Evolutionary conservation across 257 asterid species (phyloP).

Genomic region (Knoxia roxburghii): DNA sequence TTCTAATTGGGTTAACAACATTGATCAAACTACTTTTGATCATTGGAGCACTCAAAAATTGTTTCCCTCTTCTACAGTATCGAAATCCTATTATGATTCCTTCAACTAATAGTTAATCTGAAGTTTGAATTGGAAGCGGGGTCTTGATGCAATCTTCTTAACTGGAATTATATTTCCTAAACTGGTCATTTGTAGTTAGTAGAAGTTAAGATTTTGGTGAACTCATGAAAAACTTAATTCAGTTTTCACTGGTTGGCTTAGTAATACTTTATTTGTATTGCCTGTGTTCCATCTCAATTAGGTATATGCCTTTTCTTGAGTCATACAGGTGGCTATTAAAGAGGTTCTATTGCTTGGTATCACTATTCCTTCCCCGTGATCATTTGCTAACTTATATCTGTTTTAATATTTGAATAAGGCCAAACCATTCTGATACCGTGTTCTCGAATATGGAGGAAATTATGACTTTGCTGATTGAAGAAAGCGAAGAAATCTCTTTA

Average conservation of each 20-base stretch:
- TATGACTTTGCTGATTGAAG: conserved; percentile 32
- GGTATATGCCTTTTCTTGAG: not conserved
- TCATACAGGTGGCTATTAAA: not conserved
- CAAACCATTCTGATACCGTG: conserved; percentile 20
- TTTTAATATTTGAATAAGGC: conserved; percentile 18
- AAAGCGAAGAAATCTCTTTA: conserved; percentile 28
- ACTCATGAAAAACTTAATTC: not conserved
- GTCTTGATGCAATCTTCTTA: not conserved
- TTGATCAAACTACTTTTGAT: not conserved
- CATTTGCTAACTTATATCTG: conserved; percentile 7
- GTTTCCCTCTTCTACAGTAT: not conserved
- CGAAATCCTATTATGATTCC: not conserved
- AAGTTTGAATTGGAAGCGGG: not conserved
- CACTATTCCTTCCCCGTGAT: not conserved
- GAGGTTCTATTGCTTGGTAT: not conserved
- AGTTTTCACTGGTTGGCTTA: not conserved
- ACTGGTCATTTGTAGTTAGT: not conserved
- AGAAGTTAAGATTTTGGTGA: not conserved
- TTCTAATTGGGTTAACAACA: not conserved
- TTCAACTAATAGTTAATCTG: not conserved
- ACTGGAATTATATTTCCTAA: not conserved
- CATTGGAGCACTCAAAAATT: not conserved
- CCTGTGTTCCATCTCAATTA: not conserved
- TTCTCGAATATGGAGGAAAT: conserved; percentile 33
- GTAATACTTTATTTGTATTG: not conserved